phyloP scores from a whole-genome alignment of 1,284 basidiomycete species.

The Peniophora sp. region DNA sequence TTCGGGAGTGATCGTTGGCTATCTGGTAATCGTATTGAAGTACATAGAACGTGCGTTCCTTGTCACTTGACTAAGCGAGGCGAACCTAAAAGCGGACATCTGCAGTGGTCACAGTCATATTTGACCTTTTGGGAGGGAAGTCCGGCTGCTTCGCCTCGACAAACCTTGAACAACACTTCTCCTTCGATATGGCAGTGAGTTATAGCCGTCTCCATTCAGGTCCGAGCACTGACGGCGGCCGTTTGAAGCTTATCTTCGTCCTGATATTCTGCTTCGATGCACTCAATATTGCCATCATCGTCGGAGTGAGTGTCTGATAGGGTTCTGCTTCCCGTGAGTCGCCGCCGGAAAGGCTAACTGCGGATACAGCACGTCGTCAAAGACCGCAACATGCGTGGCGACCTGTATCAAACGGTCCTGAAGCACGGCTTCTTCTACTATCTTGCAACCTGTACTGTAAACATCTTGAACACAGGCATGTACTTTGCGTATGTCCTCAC shows the following conservation, averaged over 20 bases:
- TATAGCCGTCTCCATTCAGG: background rate
- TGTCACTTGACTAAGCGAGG: background rate
- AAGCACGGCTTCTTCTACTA: conserved; percentile 13
- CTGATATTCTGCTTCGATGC: conserved; percentile 8
- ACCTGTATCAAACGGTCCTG: conserved; percentile 9
- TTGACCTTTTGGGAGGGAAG: conserved; percentile 1
- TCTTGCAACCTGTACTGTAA: conserved; percentile 8
- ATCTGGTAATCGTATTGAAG: conserved; percentile 4
- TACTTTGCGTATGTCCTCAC: conserved; percentile 7
- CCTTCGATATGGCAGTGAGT: background rate
- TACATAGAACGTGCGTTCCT: conserved; percentile 5
- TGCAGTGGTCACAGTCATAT: conserved; percentile 5
- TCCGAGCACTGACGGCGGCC: background rate
- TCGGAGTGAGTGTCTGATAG: conserved; percentile 3
- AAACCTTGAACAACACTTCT: background rate
- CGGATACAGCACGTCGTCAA: conserved; percentile 7
- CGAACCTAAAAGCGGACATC: background rate
- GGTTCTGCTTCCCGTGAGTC: conserved; percentile 2
- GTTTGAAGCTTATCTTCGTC: background rate
- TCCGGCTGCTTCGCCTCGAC: conserved; percentile 9
- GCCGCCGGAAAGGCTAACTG: background rate
- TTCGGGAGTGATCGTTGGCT: conserved; percentile 1
- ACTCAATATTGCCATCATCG: conserved; percentile 10
- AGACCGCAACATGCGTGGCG: conserved; percentile 8
- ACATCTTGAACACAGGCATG: conserved; percentile 8